Evolutionary conservation across 2,329 filamentous ascomycete genomes (phyloP).

Genomic region (Fusarium tricinctum): DNA sequence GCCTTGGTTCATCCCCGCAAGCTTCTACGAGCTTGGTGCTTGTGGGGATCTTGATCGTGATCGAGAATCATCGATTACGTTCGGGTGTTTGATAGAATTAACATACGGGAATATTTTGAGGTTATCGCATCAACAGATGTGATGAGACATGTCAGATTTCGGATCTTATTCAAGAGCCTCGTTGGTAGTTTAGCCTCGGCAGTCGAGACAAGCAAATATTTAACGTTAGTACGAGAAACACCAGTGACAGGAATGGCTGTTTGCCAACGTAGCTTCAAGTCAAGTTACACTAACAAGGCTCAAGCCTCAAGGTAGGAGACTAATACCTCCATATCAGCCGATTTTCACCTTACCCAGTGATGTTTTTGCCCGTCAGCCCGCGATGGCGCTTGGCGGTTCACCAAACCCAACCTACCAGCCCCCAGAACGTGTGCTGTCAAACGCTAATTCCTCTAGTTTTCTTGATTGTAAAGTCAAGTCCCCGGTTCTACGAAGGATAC

Average conservation of each 20-base stretch:
- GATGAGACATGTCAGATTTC: background rate
- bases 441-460: conserved; percentile 33
- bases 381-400: conserved; percentile 30
- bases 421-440: conserved; percentile 27
- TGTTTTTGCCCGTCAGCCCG: conserved; percentile 8
- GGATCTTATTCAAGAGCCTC: background rate
- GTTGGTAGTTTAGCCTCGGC: background rate
- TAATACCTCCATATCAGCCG: conserved; percentile 29
- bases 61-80: conserved; percentile 29
- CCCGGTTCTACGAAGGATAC: background rate
- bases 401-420: conserved; percentile 8
- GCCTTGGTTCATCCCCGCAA: conserved; percentile 47
- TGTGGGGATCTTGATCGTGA: conserved; percentile 35
- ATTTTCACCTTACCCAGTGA: conserved; percentile 37
- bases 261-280: conserved; percentile 18
- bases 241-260: conserved; percentile 1
- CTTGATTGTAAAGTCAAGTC: conserved; percentile 19
- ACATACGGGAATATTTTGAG: background rate
- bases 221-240: conserved; percentile 5
- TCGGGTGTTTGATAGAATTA: conserved; percentile 6
- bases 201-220: background rate
- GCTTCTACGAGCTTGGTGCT: conserved; percentile 16
- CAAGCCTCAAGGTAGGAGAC: conserved; percentile 31
- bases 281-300: conserved; percentile 10
- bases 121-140: background rate